phyloP scores from a whole-genome alignment of 176 grass and related monocot genomes.

The Avena eriantha region DNA sequence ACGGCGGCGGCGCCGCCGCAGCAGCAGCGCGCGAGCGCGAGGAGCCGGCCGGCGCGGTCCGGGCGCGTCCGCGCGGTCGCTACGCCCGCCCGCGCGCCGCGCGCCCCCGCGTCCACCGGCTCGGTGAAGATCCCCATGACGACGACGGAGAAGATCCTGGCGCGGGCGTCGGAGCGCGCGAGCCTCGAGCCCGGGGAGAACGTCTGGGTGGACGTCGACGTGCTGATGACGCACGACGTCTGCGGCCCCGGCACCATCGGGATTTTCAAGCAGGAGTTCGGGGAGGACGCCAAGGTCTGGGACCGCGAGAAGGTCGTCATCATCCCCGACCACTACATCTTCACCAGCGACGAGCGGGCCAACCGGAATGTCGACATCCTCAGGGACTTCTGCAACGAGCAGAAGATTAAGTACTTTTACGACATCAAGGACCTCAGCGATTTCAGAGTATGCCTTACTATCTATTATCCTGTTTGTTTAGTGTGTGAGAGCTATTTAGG shows the following conservation, averaged over 20 bases:
- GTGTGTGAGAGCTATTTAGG: neutral
- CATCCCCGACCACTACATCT: conserved; percentile 98
- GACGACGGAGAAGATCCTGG: conserved; percentile 98
- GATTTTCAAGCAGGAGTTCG: conserved; percentile 93
- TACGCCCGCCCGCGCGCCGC: conserved; percentile 57
- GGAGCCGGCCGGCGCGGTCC: conserved; percentile 16
- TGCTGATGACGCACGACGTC: conserved; percentile 96
- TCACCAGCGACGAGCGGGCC: conserved; percentile 83
- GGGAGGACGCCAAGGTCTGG: conserved; percentile 89
- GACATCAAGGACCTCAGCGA: conserved; percentile 87
- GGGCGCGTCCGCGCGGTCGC: conserved; percentile 61
- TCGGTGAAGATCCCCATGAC: conserved; percentile 88
- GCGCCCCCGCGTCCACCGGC: conserved; percentile 70
- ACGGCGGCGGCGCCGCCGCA: conserved; percentile 21
- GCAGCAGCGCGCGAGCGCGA: conserved; percentile 45
- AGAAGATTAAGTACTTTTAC: conserved; percentile 96
- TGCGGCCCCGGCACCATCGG: conserved; percentile 81
- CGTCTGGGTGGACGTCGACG: conserved; percentile 95
- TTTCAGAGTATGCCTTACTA: conserved; percentile 64
- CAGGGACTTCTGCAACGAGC: conserved; percentile 78
- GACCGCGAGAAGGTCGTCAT: conserved; percentile 91
- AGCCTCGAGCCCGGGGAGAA: conserved; percentile 89
- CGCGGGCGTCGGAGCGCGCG: conserved; percentile 72
- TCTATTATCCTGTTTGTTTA: conserved; percentile 6
- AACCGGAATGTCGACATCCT: conserved; percentile 94